Percentiles rank a stretch among this genome's conserved stretches.
phyloP scores from a whole-genome alignment of 495 filamentous ascomycete species.

The Aspergillus avenaceus region DNA sequence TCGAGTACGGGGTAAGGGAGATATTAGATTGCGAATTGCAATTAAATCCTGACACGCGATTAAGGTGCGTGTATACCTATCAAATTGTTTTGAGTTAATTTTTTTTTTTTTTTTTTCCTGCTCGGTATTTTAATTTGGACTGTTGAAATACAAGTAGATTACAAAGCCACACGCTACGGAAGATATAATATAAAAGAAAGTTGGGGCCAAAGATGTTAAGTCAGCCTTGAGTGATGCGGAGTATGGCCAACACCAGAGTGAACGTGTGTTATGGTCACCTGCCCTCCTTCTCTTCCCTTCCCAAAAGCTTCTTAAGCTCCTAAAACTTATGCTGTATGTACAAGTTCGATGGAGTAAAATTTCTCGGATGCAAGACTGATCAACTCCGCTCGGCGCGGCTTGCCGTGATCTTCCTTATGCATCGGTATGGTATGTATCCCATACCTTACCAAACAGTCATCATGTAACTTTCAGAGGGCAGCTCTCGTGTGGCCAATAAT shows the following conservation, averaged over 20 bases:
- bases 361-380: conserved; percentile 7
- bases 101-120: no score
- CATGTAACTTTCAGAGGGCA: neutral
- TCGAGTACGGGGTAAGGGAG: neutral
- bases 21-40: no score
- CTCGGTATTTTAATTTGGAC: no score
- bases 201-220: neutral
- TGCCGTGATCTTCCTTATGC: conserved; percentile 12
- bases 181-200: no score
- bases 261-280: conserved; percentile 5
- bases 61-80: no score
- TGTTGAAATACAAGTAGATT: no score
- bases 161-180: no score
- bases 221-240: neutral
- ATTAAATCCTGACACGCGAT: no score
- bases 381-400: conserved; percentile 14
- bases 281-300: neutral
- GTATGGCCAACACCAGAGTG: neutral
- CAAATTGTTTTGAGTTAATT: no score
- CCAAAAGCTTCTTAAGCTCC: neutral
- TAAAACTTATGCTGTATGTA: neutral
- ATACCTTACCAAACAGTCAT: conserved; percentile 9
- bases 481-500: conserved; percentile 14
- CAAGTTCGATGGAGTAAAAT: no score
- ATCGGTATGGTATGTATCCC: conserved; percentile 6